Evolutionary conservation across 2,329 filamentous ascomycete genomes (phyloP).

Genomic region (Epichloe brachyelytri): DNA sequence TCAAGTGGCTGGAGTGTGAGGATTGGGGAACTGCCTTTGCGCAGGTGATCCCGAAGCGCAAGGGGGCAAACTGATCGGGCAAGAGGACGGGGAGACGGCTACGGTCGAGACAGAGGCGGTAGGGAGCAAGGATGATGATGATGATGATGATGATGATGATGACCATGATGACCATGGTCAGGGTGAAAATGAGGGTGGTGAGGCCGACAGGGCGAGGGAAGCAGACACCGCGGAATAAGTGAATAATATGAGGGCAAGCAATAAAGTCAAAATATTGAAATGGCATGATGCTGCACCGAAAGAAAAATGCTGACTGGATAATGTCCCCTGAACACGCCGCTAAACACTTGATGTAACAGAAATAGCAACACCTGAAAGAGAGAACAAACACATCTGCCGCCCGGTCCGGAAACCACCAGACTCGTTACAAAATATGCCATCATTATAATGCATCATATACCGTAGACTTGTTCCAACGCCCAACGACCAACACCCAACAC

Average conservation of each 20-base stretch:
- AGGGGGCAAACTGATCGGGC: constrained; percentile 55
- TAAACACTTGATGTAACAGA: too few species aligned
- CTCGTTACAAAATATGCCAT: background rate
- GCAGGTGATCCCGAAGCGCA: constrained; percentile 78
- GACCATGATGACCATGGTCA: background rate
- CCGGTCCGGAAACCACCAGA: too few species aligned
- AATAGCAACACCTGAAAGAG: too few species aligned
- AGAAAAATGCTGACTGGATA: too few species aligned
- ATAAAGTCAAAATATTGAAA: background rate
- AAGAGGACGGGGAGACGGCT: constrained; percentile 11
- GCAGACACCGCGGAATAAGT: background rate
- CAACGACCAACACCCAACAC: background rate
- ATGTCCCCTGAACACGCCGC: too few species aligned
- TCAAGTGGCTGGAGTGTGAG: constrained; percentile 77
- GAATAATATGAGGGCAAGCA: background rate
- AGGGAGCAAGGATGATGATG: constrained; percentile 17
- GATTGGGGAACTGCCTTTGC: constrained; percentile 89
- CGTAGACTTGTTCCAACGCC: background rate
- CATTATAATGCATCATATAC: background rate
- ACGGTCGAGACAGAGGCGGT: constrained; percentile 12
- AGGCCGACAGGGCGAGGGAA: background rate
- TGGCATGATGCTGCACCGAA: background rate
- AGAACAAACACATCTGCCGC: too few species aligned
- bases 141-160: constrained; percentile 9
- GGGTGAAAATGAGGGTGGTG: background rate